Conservation (phyloP, 257 asterid species). For the Lycium barbarum region DNA sequence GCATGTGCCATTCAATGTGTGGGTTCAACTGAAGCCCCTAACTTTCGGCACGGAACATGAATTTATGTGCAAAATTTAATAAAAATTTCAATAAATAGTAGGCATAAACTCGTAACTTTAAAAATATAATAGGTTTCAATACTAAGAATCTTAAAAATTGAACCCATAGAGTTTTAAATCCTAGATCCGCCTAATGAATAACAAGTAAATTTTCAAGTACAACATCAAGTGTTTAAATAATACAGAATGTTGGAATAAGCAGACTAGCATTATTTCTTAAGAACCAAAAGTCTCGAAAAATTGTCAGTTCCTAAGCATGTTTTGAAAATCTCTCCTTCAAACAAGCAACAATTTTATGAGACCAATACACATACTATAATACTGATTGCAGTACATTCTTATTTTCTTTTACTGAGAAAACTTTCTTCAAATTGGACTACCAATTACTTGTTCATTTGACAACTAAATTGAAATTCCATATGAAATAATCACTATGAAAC, state of each 20-base stretch:
- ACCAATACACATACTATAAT: conserved; percentile 5
- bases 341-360: background rate
- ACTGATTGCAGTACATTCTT: background rate
- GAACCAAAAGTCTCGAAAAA: background rate
- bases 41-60: background rate
- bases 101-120: too few species aligned
- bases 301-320: background rate
- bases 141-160: too few species aligned
- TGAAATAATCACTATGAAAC: background rate
- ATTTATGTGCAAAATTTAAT: too few species aligned
- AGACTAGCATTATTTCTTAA: background rate
- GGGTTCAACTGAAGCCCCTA: background rate
- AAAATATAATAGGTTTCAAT: too few species aligned
- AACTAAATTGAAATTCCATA: background rate
- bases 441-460: background rate
- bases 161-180: background rate
- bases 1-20: background rate
- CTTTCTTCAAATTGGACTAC: background rate
- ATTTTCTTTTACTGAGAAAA: background rate
- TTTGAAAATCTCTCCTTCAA: background rate
- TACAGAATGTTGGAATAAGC: background rate
- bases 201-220: background rate
- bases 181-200: background rate
- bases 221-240: background rate
- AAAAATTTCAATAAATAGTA: too few species aligned